Evolutionary conservation across 192 early-diverging fungal species (phyloP).

Genomic region (Rhizoclosmatium globosum): DNA sequence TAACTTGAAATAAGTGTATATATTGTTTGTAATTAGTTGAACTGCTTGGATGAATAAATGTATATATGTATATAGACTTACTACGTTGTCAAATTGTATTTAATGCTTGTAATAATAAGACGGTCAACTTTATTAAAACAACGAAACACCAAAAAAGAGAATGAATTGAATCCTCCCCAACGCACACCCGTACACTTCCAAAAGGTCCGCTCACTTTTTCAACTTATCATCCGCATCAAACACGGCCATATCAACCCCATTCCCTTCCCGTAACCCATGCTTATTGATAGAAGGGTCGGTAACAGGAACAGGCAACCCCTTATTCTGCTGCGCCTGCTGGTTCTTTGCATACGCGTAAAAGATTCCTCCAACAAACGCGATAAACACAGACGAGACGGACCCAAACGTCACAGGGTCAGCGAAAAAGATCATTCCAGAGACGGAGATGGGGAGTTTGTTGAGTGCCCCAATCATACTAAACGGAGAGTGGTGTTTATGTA

Average conservation of each 20-base stretch:
- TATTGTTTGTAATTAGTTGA: too few relatives aligned
- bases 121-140: too few relatives aligned
- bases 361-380: slow-evolving; percentile 54
- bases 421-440: slow-evolving; percentile 96
- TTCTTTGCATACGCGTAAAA: slow-evolving; percentile 21
- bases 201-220: not conserved
- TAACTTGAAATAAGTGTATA: too few relatives aligned
- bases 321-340: not conserved
- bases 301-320: slow-evolving; percentile 13
- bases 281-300: slow-evolving; percentile 3
- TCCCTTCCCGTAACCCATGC: slow-evolving; percentile 11
- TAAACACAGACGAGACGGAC: slow-evolving; percentile 83
- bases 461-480: slow-evolving; percentile 94
- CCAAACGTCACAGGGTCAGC: slow-evolving; percentile 81
- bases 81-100: too few relatives aligned
- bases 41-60: too few relatives aligned
- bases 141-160: too few relatives aligned
- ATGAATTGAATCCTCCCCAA: too few relatives aligned
- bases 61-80: too few relatives aligned
- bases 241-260: not conserved
- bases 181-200: too few relatives aligned
- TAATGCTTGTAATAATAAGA: too few relatives aligned
- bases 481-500: not conserved
- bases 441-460: slow-evolving; percentile 96
- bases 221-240: not conserved